Conservation (phyloP, 768 basidiomycete species). For the Boletales sp. region DNA sequence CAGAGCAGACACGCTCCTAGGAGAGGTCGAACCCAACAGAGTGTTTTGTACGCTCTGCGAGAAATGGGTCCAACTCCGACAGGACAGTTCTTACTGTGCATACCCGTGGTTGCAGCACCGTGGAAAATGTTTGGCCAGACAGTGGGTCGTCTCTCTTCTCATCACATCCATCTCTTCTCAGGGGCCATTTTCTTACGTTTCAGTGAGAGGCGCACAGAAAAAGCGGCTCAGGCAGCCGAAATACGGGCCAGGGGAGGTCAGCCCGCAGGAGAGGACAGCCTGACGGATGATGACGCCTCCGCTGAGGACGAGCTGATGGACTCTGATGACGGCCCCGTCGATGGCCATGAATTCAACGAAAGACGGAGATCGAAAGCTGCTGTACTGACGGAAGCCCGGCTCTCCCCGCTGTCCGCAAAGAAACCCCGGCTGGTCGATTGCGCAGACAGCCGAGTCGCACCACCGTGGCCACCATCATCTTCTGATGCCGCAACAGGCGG, state of each 20-base stretch:
- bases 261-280: conserved; percentile 22
- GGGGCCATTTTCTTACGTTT: conserved; percentile 5
- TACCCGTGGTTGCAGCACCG: conserved; percentile 82
- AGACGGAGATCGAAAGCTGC: conserved; percentile 24
- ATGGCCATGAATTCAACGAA: conserved; percentile 21
- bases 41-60: conserved; percentile 74
- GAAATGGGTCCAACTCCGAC: conserved; percentile 81
- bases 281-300: conserved; percentile 29
- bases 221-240: conserved; percentile 51
- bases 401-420: conserved; percentile 20
- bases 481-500: conserved; percentile 11
- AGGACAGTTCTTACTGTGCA: conserved; percentile 75
- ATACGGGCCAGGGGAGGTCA: conserved; percentile 36
- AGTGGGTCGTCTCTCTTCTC: conserved; percentile 43
- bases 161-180: conserved; percentile 6
- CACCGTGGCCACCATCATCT: conserved; percentile 20
- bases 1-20: conserved; percentile 60
- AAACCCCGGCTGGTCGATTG: conserved; percentile 18
- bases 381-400: conserved; percentile 16
- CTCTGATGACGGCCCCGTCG: conserved; percentile 31
- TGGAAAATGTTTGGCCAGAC: conserved; percentile 67
- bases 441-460: conserved; percentile 16
- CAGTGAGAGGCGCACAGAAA: conserved; percentile 57
- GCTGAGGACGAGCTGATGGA: conserved; percentile 33
- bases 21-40: conserved; percentile 67